These are phyloP conservation scores for Anastatica hierochuntica DNA, from an alignment of 345 rosid species.

Conservation along the genomic window DNA sequence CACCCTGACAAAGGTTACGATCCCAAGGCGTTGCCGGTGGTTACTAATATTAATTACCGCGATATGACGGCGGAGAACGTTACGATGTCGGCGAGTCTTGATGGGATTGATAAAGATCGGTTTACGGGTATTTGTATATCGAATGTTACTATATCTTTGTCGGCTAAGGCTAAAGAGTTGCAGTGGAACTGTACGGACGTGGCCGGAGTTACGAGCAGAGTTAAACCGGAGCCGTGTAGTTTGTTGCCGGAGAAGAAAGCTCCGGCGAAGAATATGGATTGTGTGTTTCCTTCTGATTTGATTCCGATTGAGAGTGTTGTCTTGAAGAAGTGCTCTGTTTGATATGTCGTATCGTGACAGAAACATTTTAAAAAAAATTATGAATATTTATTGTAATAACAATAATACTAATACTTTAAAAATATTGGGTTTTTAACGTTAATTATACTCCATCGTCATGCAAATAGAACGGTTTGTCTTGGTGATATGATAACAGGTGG, in stretches of 20 bases:
- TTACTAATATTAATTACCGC: constrained; percentile 41
- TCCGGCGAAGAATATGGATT: constrained; percentile 27
- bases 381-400: neutral
- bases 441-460: too few species aligned
- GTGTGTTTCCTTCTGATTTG: constrained; percentile 45
- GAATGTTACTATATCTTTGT: constrained; percentile 38
- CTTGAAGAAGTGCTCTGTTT: constrained; percentile 35
- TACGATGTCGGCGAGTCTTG: constrained; percentile 38
- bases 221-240: constrained; percentile 45
- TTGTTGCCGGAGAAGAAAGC: constrained; percentile 35
- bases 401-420: too few species aligned
- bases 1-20: constrained; percentile 58
- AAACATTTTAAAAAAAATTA: neutral
- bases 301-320: constrained; percentile 53
- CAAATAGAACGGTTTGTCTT: too few species aligned
- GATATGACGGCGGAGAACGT: constrained; percentile 55
- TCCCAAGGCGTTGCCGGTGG: constrained; percentile 47
- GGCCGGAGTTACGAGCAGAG: constrained; percentile 46
- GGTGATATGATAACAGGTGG: too few species aligned
- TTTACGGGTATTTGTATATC: constrained; percentile 63
- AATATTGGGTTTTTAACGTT: too few species aligned
- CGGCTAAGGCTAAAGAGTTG: constrained; percentile 27
- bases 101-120: constrained; percentile 36
- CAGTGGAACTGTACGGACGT: constrained; percentile 68
- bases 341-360: neutral